Evolutionary conservation across 805 yeast species (phyloP).

Genomic region (Suhomyces sp.): DNA sequence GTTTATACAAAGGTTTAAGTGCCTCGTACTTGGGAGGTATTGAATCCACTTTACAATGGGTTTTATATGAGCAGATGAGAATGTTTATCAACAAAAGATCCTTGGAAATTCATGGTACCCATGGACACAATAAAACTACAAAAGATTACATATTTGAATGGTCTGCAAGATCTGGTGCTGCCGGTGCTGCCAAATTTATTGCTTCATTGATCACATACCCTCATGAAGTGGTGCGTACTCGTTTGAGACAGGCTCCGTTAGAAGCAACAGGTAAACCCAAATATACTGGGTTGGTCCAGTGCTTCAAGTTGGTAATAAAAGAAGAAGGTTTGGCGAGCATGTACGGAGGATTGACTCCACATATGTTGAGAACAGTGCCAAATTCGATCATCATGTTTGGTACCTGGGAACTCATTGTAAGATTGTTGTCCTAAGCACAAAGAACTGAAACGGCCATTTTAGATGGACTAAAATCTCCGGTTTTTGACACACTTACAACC

Average conservation of each 20-base stretch:
- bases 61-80: conserved; percentile 93
- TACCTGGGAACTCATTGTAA: conserved; percentile 81
- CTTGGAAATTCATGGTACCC: conserved; percentile 32
- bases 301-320: conserved; percentile 78
- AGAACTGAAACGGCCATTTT: too few relatives aligned
- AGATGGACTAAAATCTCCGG: too few relatives aligned
- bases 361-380: conserved; percentile 93
- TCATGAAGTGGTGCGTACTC: conserved; percentile 94
- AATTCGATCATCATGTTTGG: conserved; percentile 98
- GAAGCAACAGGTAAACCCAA: conserved; percentile 74
- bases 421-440: conserved; percentile 30
- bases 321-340: conserved; percentile 92
- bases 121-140: conserved; percentile 34
- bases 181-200: conserved; percentile 91
- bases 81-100: conserved; percentile 56
- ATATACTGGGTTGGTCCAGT: conserved; percentile 85
- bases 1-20: conserved; percentile 86
- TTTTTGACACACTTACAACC: too few relatives aligned
- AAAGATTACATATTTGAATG: conserved; percentile 76
- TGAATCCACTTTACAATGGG: conserved; percentile 95
- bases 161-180: conserved; percentile 96
- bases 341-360: conserved; percentile 98
- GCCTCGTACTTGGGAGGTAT: conserved; percentile 93
- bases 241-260: conserved; percentile 90
- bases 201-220: conserved; percentile 95